phyloP scores from a whole-genome alignment of 1,284 basidiomycete species.

The Melanopsichium pennsylvanicum region DNA sequence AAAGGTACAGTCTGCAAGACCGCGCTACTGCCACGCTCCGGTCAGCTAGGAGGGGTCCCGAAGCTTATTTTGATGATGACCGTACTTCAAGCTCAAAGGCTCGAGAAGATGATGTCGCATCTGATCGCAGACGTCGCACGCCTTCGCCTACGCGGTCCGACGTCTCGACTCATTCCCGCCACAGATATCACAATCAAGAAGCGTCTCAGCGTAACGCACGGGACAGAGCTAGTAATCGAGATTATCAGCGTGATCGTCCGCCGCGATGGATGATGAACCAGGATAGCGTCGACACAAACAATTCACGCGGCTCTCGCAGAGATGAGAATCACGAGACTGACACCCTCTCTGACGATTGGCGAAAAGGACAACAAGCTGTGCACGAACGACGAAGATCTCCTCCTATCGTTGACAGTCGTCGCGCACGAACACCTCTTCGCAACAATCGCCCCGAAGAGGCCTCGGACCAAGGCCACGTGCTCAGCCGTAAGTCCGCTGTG shows the following conservation, averaged over 20 bases:
- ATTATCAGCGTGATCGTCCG: slow-evolving; percentile 7
- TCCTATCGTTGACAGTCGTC: slow-evolving; percentile 6
- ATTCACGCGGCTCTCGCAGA: background rate
- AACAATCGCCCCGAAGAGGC: slow-evolving; percentile 4
- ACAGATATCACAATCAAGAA: slow-evolving; percentile 10
- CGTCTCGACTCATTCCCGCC: slow-evolving; percentile 11
- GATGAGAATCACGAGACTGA: background rate
- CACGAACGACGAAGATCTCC: slow-evolving; percentile 9
- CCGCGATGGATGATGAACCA: slow-evolving; percentile 30
- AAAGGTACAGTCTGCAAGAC: slow-evolving; percentile 3
- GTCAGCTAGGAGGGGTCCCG: slow-evolving; percentile 9
- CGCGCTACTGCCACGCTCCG: background rate
- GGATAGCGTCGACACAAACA: background rate
- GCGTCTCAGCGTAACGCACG: background rate
- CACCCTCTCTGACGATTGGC: background rate
- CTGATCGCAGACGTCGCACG: slow-evolving; percentile 8
- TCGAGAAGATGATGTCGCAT: slow-evolving; percentile 1
- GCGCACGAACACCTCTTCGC: slow-evolving; percentile 15
- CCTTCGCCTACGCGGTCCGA: slow-evolving; percentile 29
- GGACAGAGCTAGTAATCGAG: slow-evolving; percentile 6
- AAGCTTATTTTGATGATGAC: slow-evolving; percentile 8
- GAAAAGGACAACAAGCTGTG: background rate
- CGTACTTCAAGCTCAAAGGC: no score
- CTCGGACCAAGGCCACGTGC: slow-evolving; percentile 22
- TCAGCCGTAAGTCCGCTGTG: slow-evolving; percentile 24